Conservation (phyloP, 2,329 filamentous ascomycete species). For the Catunica adiposa region DNA sequence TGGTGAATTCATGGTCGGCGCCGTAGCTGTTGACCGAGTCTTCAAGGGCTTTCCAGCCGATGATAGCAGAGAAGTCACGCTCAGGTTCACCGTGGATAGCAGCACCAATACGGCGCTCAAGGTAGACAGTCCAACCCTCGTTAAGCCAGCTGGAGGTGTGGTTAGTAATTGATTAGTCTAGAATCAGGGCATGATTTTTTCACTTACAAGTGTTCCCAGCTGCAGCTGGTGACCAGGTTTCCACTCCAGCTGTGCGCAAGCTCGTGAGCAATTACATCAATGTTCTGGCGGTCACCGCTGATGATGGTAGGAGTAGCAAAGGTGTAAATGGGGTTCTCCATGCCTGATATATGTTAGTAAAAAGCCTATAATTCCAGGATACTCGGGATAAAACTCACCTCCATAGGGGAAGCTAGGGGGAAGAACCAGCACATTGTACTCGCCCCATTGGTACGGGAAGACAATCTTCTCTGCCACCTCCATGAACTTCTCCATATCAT, state of each 20-base stretch:
- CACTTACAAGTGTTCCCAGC: slow-evolving; percentile 63
- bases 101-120: slow-evolving; percentile 71
- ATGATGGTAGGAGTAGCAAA: slow-evolving; percentile 93
- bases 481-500: slow-evolving; percentile 83
- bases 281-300: slow-evolving; percentile 75
- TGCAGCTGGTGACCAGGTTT: slow-evolving; percentile 63
- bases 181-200: not conserved
- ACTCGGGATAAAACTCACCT: slow-evolving; percentile 41
- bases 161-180: not conserved
- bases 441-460: slow-evolving; percentile 83
- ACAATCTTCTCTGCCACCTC: slow-evolving; percentile 66
- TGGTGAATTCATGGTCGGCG: slow-evolving; percentile 78
- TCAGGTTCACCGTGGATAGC: slow-evolving; percentile 67
- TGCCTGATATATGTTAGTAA: slow-evolving; percentile 30
- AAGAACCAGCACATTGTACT: slow-evolving; percentile 84
- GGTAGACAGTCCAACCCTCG: slow-evolving; percentile 84
- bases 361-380: too few relatives aligned
- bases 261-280: slow-evolving; percentile 91
- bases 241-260: slow-evolving; percentile 68
- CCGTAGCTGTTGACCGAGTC: slow-evolving; percentile 69
- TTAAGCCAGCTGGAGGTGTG: slow-evolving; percentile 40
- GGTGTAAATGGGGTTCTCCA: slow-evolving; percentile 89
- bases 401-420: slow-evolving; percentile 84
- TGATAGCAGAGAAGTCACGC: slow-evolving; percentile 87
- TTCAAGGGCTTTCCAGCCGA: slow-evolving; percentile 81